phyloP scores from a whole-genome alignment of 805 yeast genomes.

The Candida peoriensis region DNA sequence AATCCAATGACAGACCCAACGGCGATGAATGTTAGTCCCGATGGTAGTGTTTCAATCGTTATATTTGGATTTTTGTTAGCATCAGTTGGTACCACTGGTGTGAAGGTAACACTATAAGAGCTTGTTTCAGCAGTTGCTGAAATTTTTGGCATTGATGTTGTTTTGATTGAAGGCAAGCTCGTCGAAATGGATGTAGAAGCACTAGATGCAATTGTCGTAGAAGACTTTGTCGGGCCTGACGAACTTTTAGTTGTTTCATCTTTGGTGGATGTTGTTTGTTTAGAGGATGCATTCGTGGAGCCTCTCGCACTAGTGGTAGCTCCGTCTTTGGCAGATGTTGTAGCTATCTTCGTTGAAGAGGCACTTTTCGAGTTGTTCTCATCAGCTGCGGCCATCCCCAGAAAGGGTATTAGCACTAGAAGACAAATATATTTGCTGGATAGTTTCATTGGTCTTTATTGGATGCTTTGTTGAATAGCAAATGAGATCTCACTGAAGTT shows the following conservation, averaged over 20 bases:
- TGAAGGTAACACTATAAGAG: constrained; percentile 16
- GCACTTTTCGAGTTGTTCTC: too few relatives aligned
- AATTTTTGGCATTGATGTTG: constrained; percentile 15
- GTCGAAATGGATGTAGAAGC: neutral
- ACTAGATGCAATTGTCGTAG: neutral
- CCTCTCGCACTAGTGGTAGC: too few relatives aligned
- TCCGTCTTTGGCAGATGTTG: too few relatives aligned
- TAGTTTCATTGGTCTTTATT: too few relatives aligned
- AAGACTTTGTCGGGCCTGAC: neutral
- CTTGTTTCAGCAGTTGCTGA: constrained; percentile 11
- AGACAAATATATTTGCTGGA: too few relatives aligned
- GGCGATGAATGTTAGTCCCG: constrained; percentile 75
- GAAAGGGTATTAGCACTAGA: neutral
- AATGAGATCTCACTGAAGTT: too few relatives aligned
- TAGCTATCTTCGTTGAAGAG: too few relatives aligned
- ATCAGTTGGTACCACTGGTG: constrained; percentile 21
- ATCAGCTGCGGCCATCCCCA: neutral
- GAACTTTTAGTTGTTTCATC: neutral
- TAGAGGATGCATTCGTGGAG: too few relatives aligned
- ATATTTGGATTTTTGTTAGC: constrained; percentile 49
- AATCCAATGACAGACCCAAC: constrained; percentile 66
- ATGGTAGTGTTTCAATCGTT: constrained; percentile 40
- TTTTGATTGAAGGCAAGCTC: neutral
- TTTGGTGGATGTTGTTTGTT: too few relatives aligned
- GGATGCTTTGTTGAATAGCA: too few relatives aligned